These are phyloP conservation scores for Theobroma grandiflorum DNA, from an alignment of 441 rosid species.

Conservation along the genomic window DNA sequence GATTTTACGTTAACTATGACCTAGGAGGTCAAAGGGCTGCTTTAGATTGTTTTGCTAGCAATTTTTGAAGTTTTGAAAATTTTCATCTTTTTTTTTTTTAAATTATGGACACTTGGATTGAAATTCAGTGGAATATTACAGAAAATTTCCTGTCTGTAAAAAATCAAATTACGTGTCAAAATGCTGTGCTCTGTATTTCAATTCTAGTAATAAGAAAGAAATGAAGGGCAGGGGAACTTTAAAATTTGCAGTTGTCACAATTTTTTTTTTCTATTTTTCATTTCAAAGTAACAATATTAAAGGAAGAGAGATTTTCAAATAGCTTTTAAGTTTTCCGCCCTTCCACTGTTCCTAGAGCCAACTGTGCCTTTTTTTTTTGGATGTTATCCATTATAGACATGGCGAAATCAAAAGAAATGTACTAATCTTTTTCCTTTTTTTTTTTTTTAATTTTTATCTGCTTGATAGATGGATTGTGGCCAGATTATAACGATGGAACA, in stretches of 20 bases:
- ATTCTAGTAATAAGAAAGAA: background rate
- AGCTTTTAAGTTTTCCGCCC: background rate
- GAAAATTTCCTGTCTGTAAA: background rate
- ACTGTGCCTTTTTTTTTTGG: background rate
- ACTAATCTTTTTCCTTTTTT: conserved; percentile 30
- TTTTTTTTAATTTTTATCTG: conserved; percentile 18
- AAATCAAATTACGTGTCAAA: background rate
- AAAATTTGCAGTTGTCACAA: background rate
- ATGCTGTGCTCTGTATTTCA: background rate
- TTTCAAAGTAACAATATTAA: background rate
- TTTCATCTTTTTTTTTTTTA: background rate
- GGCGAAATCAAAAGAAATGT: conserved; percentile 6
- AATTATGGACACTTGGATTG: background rate
- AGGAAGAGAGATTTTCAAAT: background rate
- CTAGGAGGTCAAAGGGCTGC: conserved; percentile 13
- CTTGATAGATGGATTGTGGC: conserved; percentile 87
- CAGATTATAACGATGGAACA: conserved; percentile 91
- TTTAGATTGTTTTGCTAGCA: background rate
- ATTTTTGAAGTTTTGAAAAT: background rate
- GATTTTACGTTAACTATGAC: background rate
- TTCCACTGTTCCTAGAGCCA: background rate
- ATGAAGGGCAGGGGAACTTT: background rate
- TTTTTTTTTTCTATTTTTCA: background rate
- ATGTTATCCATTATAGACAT: background rate
- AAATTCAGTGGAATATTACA: background rate